Conservation (phyloP, 1,139 yeast species). For the Taphrina wiesneri region DNA sequence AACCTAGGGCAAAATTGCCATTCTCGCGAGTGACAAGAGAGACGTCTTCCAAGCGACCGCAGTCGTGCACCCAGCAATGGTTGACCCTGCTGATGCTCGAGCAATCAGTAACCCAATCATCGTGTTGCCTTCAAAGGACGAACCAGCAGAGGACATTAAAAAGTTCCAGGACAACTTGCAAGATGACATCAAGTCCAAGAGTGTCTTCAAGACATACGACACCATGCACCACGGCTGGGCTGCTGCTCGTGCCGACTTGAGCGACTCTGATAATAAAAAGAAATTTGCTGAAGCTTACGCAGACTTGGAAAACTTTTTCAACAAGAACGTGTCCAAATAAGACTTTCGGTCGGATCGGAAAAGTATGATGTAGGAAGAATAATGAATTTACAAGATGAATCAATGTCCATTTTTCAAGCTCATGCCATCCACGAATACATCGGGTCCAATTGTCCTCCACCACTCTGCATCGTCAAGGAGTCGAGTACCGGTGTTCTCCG, state of each 20-base stretch:
- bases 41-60: conserved; percentile 37
- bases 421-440: background rate
- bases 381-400: background rate
- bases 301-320: conserved; percentile 37
- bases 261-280: conserved; percentile 36
- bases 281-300: conserved; percentile 39
- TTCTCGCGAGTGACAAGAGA: conserved; percentile 34
- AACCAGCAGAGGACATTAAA: conserved; percentile 35
- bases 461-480: background rate
- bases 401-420: background rate
- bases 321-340: conserved; percentile 23
- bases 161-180: conserved; percentile 30
- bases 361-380: background rate
- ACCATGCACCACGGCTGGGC: conserved; percentile 40
- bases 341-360: too few relatives aligned
- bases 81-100: conserved; percentile 38
- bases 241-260: conserved; percentile 41
- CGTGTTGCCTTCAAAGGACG: conserved; percentile 38
- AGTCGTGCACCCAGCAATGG: conserved; percentile 39
- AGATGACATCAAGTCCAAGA: conserved; percentile 22
- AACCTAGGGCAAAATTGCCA: conserved; percentile 40
- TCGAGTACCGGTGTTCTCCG: background rate
- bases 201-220: conserved; percentile 37
- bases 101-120: conserved; percentile 38
- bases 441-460: conserved; percentile 2